phyloP scores from a whole-genome alignment of 2,329 filamentous ascomycete species.

The Emericellopsis atlantica region DNA sequence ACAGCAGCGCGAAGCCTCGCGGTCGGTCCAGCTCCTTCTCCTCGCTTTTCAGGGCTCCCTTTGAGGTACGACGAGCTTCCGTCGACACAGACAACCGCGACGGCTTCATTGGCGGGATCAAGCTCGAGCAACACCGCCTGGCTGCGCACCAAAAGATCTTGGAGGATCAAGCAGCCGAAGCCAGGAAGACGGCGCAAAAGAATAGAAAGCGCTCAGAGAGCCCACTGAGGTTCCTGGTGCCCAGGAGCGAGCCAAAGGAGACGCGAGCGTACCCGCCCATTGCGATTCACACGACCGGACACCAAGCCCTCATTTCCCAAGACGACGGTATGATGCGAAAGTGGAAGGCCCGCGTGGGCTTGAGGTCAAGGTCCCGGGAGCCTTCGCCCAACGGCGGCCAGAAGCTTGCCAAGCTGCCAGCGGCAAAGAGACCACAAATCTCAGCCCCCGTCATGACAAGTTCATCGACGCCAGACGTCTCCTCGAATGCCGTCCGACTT shows the following conservation, averaged over 20 bases:
- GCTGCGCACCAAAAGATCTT: constrained; percentile 15
- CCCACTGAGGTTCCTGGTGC: constrained; percentile 10
- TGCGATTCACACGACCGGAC: constrained; percentile 16
- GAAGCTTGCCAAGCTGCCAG: not conserved
- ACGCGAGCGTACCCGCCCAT: constrained; percentile 22
- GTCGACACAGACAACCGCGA: constrained; percentile 11
- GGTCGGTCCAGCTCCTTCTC: constrained; percentile 19
- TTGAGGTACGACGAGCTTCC: constrained; percentile 19
- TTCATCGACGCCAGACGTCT: no score
- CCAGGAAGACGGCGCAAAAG: constrained; percentile 16
- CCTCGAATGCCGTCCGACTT: not conserved
- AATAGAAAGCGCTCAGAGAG: constrained; percentile 12
- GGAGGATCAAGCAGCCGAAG: constrained; percentile 11
- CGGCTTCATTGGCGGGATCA: constrained; percentile 27
- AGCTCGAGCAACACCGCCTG: constrained; percentile 24
- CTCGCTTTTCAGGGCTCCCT: constrained; percentile 19
- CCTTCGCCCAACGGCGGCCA: not conserved
- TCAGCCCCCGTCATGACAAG: not conserved
- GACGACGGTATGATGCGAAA: constrained; percentile 19
- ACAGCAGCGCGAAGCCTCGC: not conserved
- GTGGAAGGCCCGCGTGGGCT: constrained; percentile 15
- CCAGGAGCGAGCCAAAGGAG: constrained; percentile 9
- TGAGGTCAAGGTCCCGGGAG: constrained; percentile 5
- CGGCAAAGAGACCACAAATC: not conserved
- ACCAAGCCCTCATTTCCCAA: constrained; percentile 12